These are phyloP conservation scores for Elaphomyces granulatus DNA, from an alignment of 495 filamentous ascomycete species.

Conservation along the genomic window DNA sequence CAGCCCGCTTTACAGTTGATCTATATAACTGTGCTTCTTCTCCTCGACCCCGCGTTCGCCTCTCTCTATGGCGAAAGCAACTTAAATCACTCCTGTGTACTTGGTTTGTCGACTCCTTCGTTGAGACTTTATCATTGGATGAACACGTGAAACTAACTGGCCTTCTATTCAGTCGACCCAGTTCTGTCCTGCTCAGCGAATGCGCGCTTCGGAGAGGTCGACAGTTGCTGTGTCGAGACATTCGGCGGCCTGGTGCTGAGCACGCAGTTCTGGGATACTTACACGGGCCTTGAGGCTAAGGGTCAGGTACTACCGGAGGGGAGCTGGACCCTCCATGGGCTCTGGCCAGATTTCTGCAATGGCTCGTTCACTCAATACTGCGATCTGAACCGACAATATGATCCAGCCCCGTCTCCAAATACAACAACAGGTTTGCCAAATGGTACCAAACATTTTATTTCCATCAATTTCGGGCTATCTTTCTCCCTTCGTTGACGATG, in stretches of 20 bases:
- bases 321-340: constrained; percentile 35
- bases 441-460: too few species aligned
- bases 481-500: constrained; percentile 16
- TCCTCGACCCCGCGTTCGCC: constrained; percentile 7
- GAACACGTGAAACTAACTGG: neutral
- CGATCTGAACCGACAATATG: constrained; percentile 36
- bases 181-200: constrained; percentile 32
- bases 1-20: too few species aligned
- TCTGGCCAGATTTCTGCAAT: constrained; percentile 38
- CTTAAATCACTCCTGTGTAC: constrained; percentile 28
- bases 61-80: constrained; percentile 20
- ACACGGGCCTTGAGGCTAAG: constrained; percentile 32
- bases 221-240: constrained; percentile 39
- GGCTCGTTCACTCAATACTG: constrained; percentile 41
- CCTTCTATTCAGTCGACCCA: constrained; percentile 18
- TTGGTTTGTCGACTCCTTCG: constrained; percentile 20
- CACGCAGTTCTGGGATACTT: constrained; percentile 40
- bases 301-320: constrained; percentile 33
- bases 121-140: neutral
- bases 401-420: constrained; percentile 36
- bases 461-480: too few species aligned
- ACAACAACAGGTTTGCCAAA: constrained; percentile 37
- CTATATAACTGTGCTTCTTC: too few species aligned
- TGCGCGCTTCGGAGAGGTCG: constrained; percentile 22
- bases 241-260: constrained; percentile 34